Evolutionary conservation across 495 filamentous ascomycete genomes (phyloP), one percentile per base, ranked within the genome.

Genomic region (Penicillium crystallinum): DNA sequence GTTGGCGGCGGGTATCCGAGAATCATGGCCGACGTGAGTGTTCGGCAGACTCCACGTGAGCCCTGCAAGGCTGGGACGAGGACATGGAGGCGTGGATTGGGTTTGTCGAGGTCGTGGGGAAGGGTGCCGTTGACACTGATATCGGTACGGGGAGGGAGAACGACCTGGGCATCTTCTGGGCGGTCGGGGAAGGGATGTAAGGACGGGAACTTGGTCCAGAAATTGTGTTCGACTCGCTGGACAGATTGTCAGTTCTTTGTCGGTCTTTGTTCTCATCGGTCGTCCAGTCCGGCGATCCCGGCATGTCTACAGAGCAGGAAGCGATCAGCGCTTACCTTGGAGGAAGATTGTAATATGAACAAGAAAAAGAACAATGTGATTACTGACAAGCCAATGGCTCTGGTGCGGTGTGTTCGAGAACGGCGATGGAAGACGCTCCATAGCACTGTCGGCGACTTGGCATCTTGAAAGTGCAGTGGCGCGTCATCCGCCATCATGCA

Each of bases 1-100:
- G 74, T 83, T 18, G 82, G 78, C 9, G 81, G 72, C 4, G 83
- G 83, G 46, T 84, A 87, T 54, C 79, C 76, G 34, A 86, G 67
- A 3, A 84, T 71, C 66, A 82, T 81, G 4, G 81, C 75, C 0
- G 82, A 84, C 4, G 84, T 68, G 21, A 85, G 38, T 1, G 80
- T 79, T 46, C 81, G 80, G 65, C 84, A 86, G 17, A 85, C 69
- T 15, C 77, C 66, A 25, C 71, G 61, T 37, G 74, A 77, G n/a
- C 72, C 71, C 21, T 66, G 67, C 35, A 67, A 68, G 7, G 78
- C 75, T 15, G 81, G 78, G 17, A 86, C 63, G 29, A 87, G 65
- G 33, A 88, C 69, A 61, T 88, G 84, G 52, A 87, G 81, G n/a
- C 73, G 73, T 0, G 77, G 74, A 36, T 70, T 77, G n/a, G 60